Percentiles rank a stretch among this genome's conserved stretches.
Conservation (phyloP, 2,329 filamentous ascomycete species). For the Pseudogymnoascus sp. region DNA sequence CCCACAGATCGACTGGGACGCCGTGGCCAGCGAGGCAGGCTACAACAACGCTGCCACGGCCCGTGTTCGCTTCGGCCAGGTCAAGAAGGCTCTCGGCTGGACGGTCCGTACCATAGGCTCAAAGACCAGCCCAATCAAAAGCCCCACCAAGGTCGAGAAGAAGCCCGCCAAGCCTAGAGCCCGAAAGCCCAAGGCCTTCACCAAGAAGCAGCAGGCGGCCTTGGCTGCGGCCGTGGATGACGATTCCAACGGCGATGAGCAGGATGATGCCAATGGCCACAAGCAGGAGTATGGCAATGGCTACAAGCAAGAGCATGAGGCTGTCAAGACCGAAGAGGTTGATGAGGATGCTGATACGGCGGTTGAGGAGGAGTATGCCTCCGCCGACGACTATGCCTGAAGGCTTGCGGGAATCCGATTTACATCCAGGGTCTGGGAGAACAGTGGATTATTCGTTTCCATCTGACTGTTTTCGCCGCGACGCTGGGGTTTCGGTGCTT, state of each 20-base stretch:
- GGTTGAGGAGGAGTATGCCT: not conserved
- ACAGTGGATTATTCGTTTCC: not conserved
- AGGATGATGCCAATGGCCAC: not conserved
- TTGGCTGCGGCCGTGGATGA: not conserved
- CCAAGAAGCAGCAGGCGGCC: not conserved
- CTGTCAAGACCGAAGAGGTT: not conserved
- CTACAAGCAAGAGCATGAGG: not conserved
- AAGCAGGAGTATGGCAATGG: not conserved
- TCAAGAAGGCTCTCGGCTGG: conserved; percentile 39
- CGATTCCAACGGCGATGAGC: not conserved
- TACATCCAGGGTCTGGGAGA: not conserved
- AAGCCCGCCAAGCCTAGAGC: not conserved
- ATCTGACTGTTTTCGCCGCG: not conserved
- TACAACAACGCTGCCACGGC: conserved; percentile 41
- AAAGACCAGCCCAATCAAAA: not conserved
- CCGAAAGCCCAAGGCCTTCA: not conserved
- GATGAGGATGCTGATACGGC: not conserved
- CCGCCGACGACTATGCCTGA: not conserved
- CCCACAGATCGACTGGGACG: conserved; percentile 37
- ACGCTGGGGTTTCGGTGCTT: not conserved
- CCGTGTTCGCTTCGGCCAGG: conserved; percentile 42
- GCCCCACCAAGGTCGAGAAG: not conserved
- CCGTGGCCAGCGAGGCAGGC: conserved; percentile 34
- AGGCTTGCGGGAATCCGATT: not conserved
- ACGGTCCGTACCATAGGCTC: not conserved